These are phyloP conservation scores for Candida anutae DNA, from an alignment of 1,139 yeast genomes.

Conservation along the genomic window DNA sequence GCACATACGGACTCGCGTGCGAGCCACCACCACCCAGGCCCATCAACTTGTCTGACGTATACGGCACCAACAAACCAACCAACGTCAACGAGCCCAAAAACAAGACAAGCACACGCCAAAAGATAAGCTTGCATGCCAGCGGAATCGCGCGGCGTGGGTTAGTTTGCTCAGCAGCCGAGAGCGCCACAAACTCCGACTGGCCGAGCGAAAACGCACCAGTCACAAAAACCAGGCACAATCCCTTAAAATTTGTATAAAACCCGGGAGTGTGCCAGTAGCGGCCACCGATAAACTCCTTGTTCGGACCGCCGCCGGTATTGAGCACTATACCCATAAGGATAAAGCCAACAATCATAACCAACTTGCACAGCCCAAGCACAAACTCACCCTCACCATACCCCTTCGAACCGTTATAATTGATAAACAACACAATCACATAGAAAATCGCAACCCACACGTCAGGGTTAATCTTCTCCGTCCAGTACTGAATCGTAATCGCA, in stretches of 20 bases:
- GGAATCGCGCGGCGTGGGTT: slow-evolving; percentile 36
- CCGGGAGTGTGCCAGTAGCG: slow-evolving; percentile 25
- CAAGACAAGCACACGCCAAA: slow-evolving; percentile 29
- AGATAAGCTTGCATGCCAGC: slow-evolving; percentile 34
- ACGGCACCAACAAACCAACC: slow-evolving; percentile 38
- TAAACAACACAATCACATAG: slow-evolving; percentile 15
- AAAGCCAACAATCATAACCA: slow-evolving; percentile 17
- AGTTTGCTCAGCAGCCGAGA: slow-evolving; percentile 34
- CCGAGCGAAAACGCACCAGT: slow-evolving; percentile 38
- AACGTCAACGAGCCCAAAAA: slow-evolving; percentile 35
- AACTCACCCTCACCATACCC: slow-evolving; percentile 31
- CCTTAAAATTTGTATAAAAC: slow-evolving; percentile 23
- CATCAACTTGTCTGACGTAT: slow-evolving; percentile 30
- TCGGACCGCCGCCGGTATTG: slow-evolving; percentile 21
- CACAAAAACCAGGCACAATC: slow-evolving; percentile 32
- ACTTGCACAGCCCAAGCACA: slow-evolving; percentile 16
- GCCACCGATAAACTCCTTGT: slow-evolving; percentile 20
- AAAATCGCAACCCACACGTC: slow-evolving; percentile 25
- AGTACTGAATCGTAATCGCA: slow-evolving; percentile 26
- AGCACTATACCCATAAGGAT: slow-evolving; percentile 24
- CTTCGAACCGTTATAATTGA: slow-evolving; percentile 22
- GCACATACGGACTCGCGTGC: slow-evolving; percentile 38
- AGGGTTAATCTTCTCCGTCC: slow-evolving; percentile 19
- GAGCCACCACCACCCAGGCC: slow-evolving; percentile 29
- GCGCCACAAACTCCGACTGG: slow-evolving; percentile 36